Percentiles rank a stretch among this genome's conserved stretches.
phyloP scores from a whole-genome alignment of 495 filamentous ascomycete species.

The Oleoguttula mirabilis region DNA sequence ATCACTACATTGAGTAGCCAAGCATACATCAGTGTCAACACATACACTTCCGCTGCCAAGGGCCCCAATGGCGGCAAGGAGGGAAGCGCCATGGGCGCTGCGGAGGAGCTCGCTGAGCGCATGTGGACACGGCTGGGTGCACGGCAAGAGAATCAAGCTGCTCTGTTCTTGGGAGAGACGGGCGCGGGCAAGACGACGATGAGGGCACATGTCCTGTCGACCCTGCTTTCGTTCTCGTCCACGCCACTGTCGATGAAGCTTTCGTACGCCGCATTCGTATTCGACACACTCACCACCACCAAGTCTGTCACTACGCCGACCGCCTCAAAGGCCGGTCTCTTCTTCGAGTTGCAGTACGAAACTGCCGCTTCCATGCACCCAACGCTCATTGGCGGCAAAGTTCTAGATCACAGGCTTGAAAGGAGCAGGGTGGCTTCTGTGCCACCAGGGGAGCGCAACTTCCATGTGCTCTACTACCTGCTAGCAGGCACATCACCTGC shows the following conservation, averaged over 20 bases:
- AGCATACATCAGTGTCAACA: constrained; percentile 82
- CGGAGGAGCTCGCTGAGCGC: constrained; percentile 75
- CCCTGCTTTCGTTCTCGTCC: constrained; percentile 73
- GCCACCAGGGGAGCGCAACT: constrained; percentile 89
- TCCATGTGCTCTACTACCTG: constrained; percentile 91
- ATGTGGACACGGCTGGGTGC: constrained; percentile 77
- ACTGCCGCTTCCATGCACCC: constrained; percentile 68
- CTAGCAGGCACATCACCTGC: constrained; percentile 80
- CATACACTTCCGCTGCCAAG: constrained; percentile 74
- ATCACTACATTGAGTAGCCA: constrained; percentile 82
- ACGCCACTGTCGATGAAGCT: constrained; percentile 88
- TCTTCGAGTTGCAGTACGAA: constrained; percentile 93
- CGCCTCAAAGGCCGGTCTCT: constrained; percentile 88
- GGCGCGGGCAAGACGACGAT: constrained; percentile 92
- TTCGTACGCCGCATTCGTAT: constrained; percentile 84
- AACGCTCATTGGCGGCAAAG: constrained; percentile 79
- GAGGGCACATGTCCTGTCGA: constrained; percentile 72
- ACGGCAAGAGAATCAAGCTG: constrained; percentile 80
- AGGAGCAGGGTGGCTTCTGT: constrained; percentile 79
- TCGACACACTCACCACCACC: constrained; percentile 93
- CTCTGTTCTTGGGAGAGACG: constrained; percentile 91
- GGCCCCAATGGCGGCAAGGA: constrained; percentile 80
- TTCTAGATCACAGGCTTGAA: constrained; percentile 86
- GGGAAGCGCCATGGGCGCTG: constrained; percentile 74
- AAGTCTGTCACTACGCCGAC: constrained; percentile 92